phyloP scores from a whole-genome alignment of 2,329 filamentous ascomycete genomes.

The Fusarium oligoseptatum region DNA sequence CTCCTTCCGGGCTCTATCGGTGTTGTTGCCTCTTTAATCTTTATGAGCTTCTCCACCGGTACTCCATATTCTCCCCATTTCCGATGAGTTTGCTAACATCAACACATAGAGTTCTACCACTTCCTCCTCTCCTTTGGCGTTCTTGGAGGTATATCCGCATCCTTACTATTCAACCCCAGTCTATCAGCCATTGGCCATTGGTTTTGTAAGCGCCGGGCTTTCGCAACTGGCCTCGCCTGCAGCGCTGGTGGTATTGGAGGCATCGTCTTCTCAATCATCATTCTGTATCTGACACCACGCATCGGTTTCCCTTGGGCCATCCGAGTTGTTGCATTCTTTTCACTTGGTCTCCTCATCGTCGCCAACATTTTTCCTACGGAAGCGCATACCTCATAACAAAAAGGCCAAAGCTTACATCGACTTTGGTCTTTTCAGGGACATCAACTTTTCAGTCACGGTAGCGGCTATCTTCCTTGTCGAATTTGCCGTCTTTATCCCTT shows the following conservation, averaged over 20 bases:
- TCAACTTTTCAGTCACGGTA: constrained; percentile 65
- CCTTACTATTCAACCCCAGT: constrained; percentile 77
- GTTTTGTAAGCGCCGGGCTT: constrained; percentile 68
- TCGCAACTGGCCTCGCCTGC: constrained; percentile 77
- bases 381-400: constrained; percentile 64
- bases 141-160: constrained; percentile 74
- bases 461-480: constrained; percentile 62
- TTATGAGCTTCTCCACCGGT: constrained; percentile 70
- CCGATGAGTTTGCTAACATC: background rate
- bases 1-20: constrained; percentile 70
- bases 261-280: constrained; percentile 60
- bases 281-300: constrained; percentile 42
- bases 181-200: constrained; percentile 77
- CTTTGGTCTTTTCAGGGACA: constrained; percentile 64
- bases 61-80: background rate
- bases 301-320: constrained; percentile 52
- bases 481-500: constrained; percentile 34
- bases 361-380: constrained; percentile 47
- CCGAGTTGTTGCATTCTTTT: constrained; percentile 49
- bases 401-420: constrained; percentile 61
- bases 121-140: constrained; percentile 79
- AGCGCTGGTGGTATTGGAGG: constrained; percentile 74
- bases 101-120: constrained; percentile 70
- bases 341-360: constrained; percentile 44
- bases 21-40: constrained; percentile 66